Evolutionary conservation across 768 basidiomycete species (phyloP).

Genomic region (Pleurotus platypus): DNA sequence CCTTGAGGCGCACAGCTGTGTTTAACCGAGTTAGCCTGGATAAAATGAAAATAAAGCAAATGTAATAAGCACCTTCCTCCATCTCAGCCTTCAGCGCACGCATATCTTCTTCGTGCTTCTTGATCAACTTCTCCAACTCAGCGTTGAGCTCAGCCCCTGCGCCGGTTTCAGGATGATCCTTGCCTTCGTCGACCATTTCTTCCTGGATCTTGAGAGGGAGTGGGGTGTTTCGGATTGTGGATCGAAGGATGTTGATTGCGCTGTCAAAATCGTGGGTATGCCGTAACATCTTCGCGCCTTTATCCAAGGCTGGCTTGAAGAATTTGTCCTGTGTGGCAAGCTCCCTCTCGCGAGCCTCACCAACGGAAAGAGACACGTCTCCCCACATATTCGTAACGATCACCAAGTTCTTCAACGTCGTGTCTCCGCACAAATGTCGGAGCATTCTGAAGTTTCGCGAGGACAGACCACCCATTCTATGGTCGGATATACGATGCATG

Average conservation of each 20-base stretch:
- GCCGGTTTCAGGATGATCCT: conserved; percentile 45
- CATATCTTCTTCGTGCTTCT: conserved; percentile 45
- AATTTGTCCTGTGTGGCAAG: background rate
- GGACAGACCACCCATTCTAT: conserved; percentile 30
- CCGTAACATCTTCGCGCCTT: background rate
- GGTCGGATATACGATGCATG: conserved; percentile 36
- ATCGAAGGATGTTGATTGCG: conserved; percentile 5
- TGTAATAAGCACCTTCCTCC: conserved; percentile 19
- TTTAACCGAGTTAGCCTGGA: too few species aligned
- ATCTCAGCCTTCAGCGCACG: conserved; percentile 43
- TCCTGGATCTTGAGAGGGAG: conserved; percentile 48
- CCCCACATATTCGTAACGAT: conserved; percentile 45
- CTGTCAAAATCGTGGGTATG: background rate
- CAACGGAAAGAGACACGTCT: conserved; percentile 26
- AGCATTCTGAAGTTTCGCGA: conserved; percentile 40
- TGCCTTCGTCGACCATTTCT: conserved; percentile 49
- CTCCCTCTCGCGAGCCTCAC: conserved; percentile 11
- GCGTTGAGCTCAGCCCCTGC: conserved; percentile 53
- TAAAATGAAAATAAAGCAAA: too few species aligned
- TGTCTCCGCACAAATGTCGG: conserved; percentile 38
- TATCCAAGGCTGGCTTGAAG: conserved; percentile 4
- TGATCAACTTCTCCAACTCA: conserved; percentile 43
- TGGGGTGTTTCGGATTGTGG: conserved; percentile 36
- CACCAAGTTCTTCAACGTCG: conserved; percentile 35
- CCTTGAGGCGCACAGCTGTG: conserved; percentile 18